Base-by-base conservation (phyloP, 345 rosid genomes). In the Linum tenue region DNA sequence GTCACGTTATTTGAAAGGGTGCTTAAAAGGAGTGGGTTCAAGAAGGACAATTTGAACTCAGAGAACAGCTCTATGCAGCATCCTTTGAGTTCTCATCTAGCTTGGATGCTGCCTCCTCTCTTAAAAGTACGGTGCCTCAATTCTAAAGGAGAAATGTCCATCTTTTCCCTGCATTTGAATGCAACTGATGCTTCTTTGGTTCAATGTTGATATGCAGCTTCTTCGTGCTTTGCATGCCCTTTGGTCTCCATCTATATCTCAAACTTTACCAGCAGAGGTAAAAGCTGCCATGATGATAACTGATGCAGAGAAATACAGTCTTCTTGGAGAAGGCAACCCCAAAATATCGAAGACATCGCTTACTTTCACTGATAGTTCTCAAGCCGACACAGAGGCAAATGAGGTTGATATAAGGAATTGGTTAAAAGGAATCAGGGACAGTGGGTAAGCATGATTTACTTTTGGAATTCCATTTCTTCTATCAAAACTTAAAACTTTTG, bases 71-170 rank as follows among this genome's bases (percentile, higher is more conserved):
- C 80, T 37, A 36, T 70, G n/a, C 70, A 70, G 64, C 97, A 94
- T 80, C 99, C 99, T 63, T 83, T 94, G 86, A 95, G 92, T 73
- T 82, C 85, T 64, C 99, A 94, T 79, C 78, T 94, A 58, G 82
- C 90, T 16, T 94, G 99, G 99, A 94, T 94, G 96, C 77, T 90
- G 73, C 99, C 96, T 72, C 96, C 99, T 69, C 92, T 94, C 66
- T 69, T 90, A 68, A 94, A 86, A 73, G 99, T 94, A 82, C 60
- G 83, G n/a, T 50, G 9, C 59, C 37, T 56, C 64, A 31, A 17
- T 39, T 44, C 63, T 22, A 57, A 37, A 57, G 35, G 17, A 55
- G 55, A 70, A 59, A 42, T 51, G 15, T 11, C 57, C 39, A 9
- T 67, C 55, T 55, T 50, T 22, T 57, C 31, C n/a, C 36, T 9